Base-by-base conservation (phyloP, 2,329 filamentous ascomycete genomes). In the Sordariomycetes sp. region DNA sequence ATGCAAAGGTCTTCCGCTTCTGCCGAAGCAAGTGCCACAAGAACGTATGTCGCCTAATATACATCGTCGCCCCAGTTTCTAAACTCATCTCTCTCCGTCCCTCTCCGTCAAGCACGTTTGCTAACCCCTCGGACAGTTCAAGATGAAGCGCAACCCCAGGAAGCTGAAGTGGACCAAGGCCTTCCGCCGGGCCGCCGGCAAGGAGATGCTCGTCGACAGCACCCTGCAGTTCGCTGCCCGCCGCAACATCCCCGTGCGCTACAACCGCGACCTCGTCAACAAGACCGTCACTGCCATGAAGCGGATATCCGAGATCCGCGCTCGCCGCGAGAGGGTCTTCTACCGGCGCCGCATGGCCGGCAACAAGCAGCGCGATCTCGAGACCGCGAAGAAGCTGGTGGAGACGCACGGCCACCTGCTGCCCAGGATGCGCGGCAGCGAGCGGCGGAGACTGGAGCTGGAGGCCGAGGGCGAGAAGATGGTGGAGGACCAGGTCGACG, bases 151-250 rank as follows among this genome's bases (percentile, higher is more conserved):
- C 65, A 97, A 97, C 76, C 92, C 93, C 40, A 86, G 93, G 71
- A 96, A 97, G 75, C 83, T 97, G 66, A 94, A 91, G 75, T 97
- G 93, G 94, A 97, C 93, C 62, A 96, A 97, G 80, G 86, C 90
- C 57, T 93, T 92, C 81, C 88, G 91, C 69, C 87, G 87, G 70
- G 71, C 71, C 20, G 87, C 88, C 59, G 90, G 90, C 76, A 95
- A 91, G 77, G 81, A 85, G 70, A 85, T 96, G 90, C 89, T 89
- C 59, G 92, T 97, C 74, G 94, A 99, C 80, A 88, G 85, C 67
- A 96, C 93, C 35, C 86, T 99, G 61, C 88, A 90, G 69, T 96
- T 97, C 76, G 88, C 90, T 62, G 89, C 90, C 65, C 88, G 90
- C 70, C 89, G 94, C 78, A 97, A 99, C 79, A 84, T 95, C 35